phyloP scores from a whole-genome alignment of 2,329 filamentous ascomycete species.

The Sordariomycetes sp. region DNA sequence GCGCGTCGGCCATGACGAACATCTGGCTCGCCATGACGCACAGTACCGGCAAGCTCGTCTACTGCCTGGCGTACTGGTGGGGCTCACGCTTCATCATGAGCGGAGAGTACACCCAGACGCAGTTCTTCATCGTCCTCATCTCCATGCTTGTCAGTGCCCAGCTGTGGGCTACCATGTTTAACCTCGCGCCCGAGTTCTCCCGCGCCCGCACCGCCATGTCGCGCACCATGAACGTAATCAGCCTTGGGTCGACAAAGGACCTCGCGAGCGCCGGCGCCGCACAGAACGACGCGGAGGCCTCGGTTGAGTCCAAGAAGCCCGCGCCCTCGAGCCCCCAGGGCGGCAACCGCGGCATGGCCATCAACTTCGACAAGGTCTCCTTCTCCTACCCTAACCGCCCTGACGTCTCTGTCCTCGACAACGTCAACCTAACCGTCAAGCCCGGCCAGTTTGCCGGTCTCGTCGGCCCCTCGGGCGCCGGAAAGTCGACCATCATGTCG shows the following conservation, averaged over 20 bases:
- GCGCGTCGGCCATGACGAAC: constrained; percentile 36
- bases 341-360: constrained; percentile 22
- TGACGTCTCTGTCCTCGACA: constrained; percentile 40
- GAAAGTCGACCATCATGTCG: constrained; percentile 53
- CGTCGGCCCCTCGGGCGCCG: constrained; percentile 52
- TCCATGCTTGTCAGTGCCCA: constrained; percentile 61
- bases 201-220: constrained; percentile 48
- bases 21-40: constrained; percentile 48
- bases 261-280: constrained; percentile 7
- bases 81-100: constrained; percentile 56
- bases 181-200: constrained; percentile 61
- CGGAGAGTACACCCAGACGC: constrained; percentile 47
- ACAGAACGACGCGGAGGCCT: constrained; percentile 24
- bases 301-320: constrained; percentile 14
- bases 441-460: constrained; percentile 49
- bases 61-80: constrained; percentile 73
- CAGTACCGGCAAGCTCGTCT: constrained; percentile 51
- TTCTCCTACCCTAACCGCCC: constrained; percentile 56
- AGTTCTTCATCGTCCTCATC: constrained; percentile 65
- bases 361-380: constrained; percentile 43
- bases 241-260: constrained; percentile 20
- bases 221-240: constrained; percentile 38
- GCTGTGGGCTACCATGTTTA: constrained; percentile 62
- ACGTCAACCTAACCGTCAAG: constrained; percentile 40
- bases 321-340: constrained; percentile 7